A percentile compares a stretch with the other conserved stretches of the same genome.
phyloP scores from a whole-genome alignment of 2,329 filamentous ascomycete species.

The Alternaria tenuissima region DNA sequence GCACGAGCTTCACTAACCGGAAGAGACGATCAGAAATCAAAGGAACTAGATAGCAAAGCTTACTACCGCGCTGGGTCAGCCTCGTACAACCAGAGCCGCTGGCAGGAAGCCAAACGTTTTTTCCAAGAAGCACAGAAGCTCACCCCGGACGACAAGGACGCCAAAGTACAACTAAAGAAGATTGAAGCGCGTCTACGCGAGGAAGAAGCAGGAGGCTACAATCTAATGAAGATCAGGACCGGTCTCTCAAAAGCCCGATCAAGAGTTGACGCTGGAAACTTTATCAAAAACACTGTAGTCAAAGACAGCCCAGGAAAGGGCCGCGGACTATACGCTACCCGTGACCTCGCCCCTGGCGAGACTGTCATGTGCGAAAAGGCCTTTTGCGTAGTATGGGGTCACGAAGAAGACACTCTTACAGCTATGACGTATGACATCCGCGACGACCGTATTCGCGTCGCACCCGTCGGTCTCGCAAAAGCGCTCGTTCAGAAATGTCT shows the following conservation, averaged over 20 bases:
- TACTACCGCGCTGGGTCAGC: slow-evolving; percentile 58
- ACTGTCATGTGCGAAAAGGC: slow-evolving; percentile 66
- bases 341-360: slow-evolving; percentile 59
- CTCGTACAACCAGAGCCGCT: slow-evolving; percentile 56
- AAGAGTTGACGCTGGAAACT: slow-evolving; percentile 60
- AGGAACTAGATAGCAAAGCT: slow-evolving; percentile 53
- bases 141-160: slow-evolving; percentile 49
- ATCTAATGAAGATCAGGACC: slow-evolving; percentile 43
- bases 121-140: slow-evolving; percentile 43
- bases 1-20: slow-evolving; percentile 38
- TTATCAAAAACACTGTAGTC: slow-evolving; percentile 53
- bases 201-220: slow-evolving; percentile 52
- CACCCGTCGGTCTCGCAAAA: slow-evolving; percentile 30
- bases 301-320: slow-evolving; percentile 54
- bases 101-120: slow-evolving; percentile 46
- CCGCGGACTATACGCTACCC: slow-evolving; percentile 61
- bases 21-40: slow-evolving; percentile 36
- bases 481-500: slow-evolving; percentile 58
- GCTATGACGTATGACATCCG: slow-evolving; percentile 57
- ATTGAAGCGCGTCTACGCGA: slow-evolving; percentile 45
- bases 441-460: slow-evolving; percentile 40
- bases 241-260: slow-evolving; percentile 54
- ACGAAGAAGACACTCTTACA: slow-evolving; percentile 53
- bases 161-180: slow-evolving; percentile 30
- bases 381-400: slow-evolving; percentile 55